A percentile compares a stretch with the other conserved stretches of the same genome.
phyloP scores from a whole-genome alignment of 805 yeast species.

The Yamadazyma kitorensis region DNA sequence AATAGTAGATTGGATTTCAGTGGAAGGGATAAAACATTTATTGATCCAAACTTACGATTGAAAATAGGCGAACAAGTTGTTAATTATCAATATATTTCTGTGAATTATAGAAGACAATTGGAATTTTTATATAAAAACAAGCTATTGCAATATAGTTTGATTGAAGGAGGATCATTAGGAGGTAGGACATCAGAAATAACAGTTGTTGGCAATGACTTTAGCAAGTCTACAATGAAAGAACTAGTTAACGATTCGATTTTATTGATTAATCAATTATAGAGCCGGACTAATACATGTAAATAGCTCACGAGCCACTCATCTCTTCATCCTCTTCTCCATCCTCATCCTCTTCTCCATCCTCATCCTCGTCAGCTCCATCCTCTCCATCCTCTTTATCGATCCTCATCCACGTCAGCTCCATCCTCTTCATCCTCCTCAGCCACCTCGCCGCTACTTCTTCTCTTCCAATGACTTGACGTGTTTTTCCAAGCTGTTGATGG shows the following conservation, averaged over 20 bases:
- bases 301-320: background rate
- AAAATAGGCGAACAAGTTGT: slow-evolving; percentile 36
- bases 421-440: background rate
- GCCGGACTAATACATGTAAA: slow-evolving; percentile 5
- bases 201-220: slow-evolving; percentile 36
- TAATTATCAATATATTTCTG: slow-evolving; percentile 42
- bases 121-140: slow-evolving; percentile 36
- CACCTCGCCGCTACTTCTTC: slow-evolving; percentile 9
- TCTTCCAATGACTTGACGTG: slow-evolving; percentile 65
- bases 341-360: slow-evolving; percentile 1
- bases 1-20: slow-evolving; percentile 38
- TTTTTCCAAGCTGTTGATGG: slow-evolving; percentile 64
- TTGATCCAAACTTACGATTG: slow-evolving; percentile 40
- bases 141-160: slow-evolving; percentile 40
- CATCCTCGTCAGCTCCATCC: no score
- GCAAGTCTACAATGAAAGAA: slow-evolving; percentile 19
- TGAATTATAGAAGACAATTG: slow-evolving; percentile 44
- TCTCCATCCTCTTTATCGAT: background rate
- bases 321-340: no score
- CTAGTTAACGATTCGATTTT: slow-evolving; percentile 22
- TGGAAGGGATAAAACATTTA: slow-evolving; percentile 31
- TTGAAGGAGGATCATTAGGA: slow-evolving; percentile 60
- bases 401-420: background rate
- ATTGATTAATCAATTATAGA: slow-evolving; percentile 7
- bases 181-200: slow-evolving; percentile 51